Base-by-base conservation (phyloP, 1,139 yeast genomes). In the Yamadazyma atmosphaerica region DNA sequence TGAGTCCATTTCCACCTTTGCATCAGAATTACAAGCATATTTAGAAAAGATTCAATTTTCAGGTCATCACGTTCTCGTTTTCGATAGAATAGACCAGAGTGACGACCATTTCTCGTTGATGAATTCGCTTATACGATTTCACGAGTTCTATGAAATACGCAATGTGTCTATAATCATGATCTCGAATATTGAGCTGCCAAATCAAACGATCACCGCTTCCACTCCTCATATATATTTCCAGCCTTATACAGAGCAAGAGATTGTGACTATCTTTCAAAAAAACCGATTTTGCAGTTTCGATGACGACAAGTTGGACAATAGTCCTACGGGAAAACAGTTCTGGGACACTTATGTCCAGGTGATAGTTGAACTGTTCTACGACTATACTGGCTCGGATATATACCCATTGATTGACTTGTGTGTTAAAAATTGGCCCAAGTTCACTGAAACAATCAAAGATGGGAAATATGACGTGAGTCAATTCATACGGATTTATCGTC, bases 41-140 rank as follows among this genome's bases (percentile, higher is more conserved):
- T 54, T 69, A 15, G 47, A 49, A 7, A 60, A 58, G 4, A 50
- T 65, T 0, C 45, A 50, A 0, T 72, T 69, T 43, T 34, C 45
- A 0, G 60, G 65, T 2, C 67, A 63, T n/a, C 83, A 79, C 47
- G 69, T 79, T 4, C 55, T 81, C 29, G 80, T 81, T 0, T 60
- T 81, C n/a, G 87, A 81, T 47, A 57, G 81, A 9, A 65, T 78
- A 24, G 86, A 81, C 50, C 72, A 70, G 42, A 69, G 72, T 49
- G 86, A 79, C 28, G 63, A 68, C 17, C 61, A 72, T 0, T 61
- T 65, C 11, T 77, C 69, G 8, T 45, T 81, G 8, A 64, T 71
- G 40, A 58, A 67, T n/a, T 68, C 76, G 9, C 74, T 81, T 47
- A 51, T 72, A 2, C 61, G 77, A 34, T 47, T 80, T 26, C 65